Evolutionary conservation across 306 rosid genomes (phyloP).

Genomic region (Pterocarpus macrocarpus): DNA sequence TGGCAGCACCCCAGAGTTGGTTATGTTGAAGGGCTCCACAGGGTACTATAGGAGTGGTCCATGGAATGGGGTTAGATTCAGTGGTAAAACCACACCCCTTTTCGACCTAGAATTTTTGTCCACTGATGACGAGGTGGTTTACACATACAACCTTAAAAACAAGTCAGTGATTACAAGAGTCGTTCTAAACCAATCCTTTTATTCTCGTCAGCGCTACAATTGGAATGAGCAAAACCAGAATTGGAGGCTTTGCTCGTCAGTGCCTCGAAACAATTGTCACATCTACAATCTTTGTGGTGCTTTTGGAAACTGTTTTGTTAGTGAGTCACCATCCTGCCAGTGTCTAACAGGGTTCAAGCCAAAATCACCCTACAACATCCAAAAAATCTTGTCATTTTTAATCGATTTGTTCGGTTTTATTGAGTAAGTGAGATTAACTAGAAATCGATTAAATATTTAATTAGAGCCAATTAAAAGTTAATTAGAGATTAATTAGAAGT

Average conservation of each 20-base stretch:
- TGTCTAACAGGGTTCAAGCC: slow-evolving; percentile 55
- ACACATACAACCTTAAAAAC: not conserved
- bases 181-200: slow-evolving; percentile 44
- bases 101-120: not conserved
- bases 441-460: no score
- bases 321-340: slow-evolving; percentile 36
- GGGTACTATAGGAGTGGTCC: slow-evolving; percentile 42
- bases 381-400: no score
- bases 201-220: slow-evolving; percentile 22
- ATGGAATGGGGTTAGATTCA: slow-evolving; percentile 42
- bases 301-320: slow-evolving; percentile 42
- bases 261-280: slow-evolving; percentile 46
- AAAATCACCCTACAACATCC: not conserved
- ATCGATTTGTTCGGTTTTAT: no score
- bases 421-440: no score
- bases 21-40: slow-evolving; percentile 43
- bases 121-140: slow-evolving; percentile 40
- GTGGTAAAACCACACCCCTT: slow-evolving; percentile 35
- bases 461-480: no score
- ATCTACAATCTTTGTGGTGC: slow-evolving; percentile 51
- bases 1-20: slow-evolving; percentile 11
- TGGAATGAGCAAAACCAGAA: slow-evolving; percentile 2
- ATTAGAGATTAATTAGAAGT: no score
- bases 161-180: slow-evolving; percentile 40
- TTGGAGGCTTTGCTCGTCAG: slow-evolving; percentile 43